Percentiles rank a stretch among this genome's conserved stretches.
These are phyloP conservation scores for Rhodamnia rubescens DNA, from an alignment of 345 rosid species.

Conservation along the genomic window DNA sequence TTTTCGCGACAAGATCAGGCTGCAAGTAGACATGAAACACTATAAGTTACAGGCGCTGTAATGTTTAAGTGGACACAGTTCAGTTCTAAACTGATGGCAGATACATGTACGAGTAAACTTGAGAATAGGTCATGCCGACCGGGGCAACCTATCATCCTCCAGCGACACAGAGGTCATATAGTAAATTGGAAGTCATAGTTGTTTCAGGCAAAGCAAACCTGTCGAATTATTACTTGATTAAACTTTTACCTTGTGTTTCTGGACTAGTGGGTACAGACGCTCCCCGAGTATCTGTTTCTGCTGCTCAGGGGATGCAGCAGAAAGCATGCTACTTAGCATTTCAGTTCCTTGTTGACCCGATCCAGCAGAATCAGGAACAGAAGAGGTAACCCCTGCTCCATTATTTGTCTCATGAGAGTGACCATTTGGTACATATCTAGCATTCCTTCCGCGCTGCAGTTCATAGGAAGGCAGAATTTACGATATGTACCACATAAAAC, in stretches of 20 bases:
- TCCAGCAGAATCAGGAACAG: constrained; percentile 19
- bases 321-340: constrained; percentile 47
- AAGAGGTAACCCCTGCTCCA: constrained; percentile 13
- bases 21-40: constrained; percentile 10
- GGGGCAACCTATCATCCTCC: neutral
- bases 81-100: neutral
- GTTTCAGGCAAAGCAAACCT: neutral
- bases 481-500: neutral
- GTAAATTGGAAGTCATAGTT: neutral
- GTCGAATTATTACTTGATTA: neutral
- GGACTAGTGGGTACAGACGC: constrained; percentile 50
- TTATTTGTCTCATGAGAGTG: constrained; percentile 26
- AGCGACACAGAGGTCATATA: neutral
- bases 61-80: neutral
- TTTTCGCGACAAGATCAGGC: constrained; percentile 66
- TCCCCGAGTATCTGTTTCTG: constrained; percentile 63
- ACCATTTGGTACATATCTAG: constrained; percentile 28
- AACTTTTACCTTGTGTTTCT: constrained; percentile 39
- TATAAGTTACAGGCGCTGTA: neutral
- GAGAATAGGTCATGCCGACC: neutral
- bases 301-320: constrained; percentile 40
- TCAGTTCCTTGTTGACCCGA: constrained; percentile 21
- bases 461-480: neutral
- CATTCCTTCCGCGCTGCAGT: constrained; percentile 24
- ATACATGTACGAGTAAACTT: neutral